These are phyloP conservation scores for Calcarisporium arbuscula DNA, from an alignment of 2,329 filamentous ascomycete species.

Conservation along the genomic window DNA sequence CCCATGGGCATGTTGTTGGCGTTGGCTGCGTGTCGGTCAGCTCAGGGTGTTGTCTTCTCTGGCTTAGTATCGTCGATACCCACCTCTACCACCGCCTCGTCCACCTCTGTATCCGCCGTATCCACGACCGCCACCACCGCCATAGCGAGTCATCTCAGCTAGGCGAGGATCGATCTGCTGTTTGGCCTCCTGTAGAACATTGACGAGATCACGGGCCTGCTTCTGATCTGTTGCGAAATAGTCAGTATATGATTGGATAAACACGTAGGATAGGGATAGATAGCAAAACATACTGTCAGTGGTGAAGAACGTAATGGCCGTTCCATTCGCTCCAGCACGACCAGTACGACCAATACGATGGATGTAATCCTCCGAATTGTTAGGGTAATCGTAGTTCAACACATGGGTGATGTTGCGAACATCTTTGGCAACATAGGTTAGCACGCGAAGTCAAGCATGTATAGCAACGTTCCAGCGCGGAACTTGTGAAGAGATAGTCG, in stretches of 20 bases:
- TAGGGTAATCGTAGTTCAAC: slow-evolving; percentile 99
- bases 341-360: slow-evolving; percentile 95
- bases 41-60: slow-evolving; percentile 23
- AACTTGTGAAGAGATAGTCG: slow-evolving; percentile 38
- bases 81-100: slow-evolving; percentile 47
- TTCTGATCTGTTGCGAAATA: slow-evolving; percentile 59
- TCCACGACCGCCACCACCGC: slow-evolving; percentile 70
- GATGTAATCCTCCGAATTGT: slow-evolving; percentile 98
- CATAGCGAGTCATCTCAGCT: slow-evolving; percentile 90
- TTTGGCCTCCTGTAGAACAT: slow-evolving; percentile 90
- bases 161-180: slow-evolving; percentile 96
- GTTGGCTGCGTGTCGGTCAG: slow-evolving; percentile 34
- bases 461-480: slow-evolving; percentile 59
- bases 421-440: slow-evolving; percentile 82
- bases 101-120: slow-evolving; percentile 67
- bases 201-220: slow-evolving; percentile 93
- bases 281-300: slow-evolving; percentile 81
- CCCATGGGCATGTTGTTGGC: slow-evolving; percentile 45
- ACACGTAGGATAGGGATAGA: not conserved
- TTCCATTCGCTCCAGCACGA: slow-evolving; percentile 88
- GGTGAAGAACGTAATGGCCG: slow-evolving; percentile 97
- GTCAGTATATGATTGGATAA: slow-evolving; percentile 25
- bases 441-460: slow-evolving; percentile 50
- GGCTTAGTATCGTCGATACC: slow-evolving; percentile 30
- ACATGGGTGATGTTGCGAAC: slow-evolving; percentile 99